phyloP scores from a whole-genome alignment of 352 stramenopile species.

The Globisporangium solare region DNA sequence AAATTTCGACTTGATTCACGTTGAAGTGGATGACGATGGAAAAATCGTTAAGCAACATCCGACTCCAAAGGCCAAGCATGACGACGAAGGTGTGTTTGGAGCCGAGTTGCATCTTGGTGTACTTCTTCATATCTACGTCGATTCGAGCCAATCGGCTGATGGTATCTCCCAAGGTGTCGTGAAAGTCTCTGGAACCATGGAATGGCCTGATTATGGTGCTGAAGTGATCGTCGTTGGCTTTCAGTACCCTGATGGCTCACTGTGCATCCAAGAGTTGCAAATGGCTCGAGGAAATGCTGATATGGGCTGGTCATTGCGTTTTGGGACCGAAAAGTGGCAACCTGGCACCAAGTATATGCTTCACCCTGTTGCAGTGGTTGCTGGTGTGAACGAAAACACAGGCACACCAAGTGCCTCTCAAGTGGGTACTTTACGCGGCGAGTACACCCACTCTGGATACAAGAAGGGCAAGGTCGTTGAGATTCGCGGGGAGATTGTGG shows the following conservation, averaged over 20 bases:
- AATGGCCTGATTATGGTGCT: constrained; percentile 82
- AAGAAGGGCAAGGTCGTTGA: constrained; percentile 61
- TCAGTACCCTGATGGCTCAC: constrained; percentile 40
- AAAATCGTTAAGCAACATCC: constrained; percentile 65
- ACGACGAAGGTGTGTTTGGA: constrained; percentile 73
- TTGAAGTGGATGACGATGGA: constrained; percentile 77
- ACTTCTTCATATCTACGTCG: constrained; percentile 60
- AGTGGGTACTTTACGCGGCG: constrained; percentile 40
- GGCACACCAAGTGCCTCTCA: not conserved
- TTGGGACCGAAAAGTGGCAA: constrained; percentile 85
- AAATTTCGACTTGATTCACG: constrained; percentile 83
- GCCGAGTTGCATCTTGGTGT: constrained; percentile 78
- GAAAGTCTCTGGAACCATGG: constrained; percentile 63
- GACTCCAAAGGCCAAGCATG: constrained; percentile 63
- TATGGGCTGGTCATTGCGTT: constrained; percentile 85
- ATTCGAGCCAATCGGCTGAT: not conserved
- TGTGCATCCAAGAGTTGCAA: constrained; percentile 80
- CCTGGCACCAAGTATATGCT: constrained; percentile 83
- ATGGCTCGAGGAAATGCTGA: constrained; percentile 76
- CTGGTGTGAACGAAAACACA: not conserved
- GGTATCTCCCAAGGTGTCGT: not conserved
- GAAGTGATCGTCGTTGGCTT: constrained; percentile 62
- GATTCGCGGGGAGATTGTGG: constrained; percentile 53
- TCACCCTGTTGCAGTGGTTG: constrained; percentile 11
- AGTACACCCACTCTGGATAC: constrained; percentile 50